These are phyloP conservation scores for Vaccinium macrocarpon DNA, from an alignment of 148 eudicot genomes.

Conservation along the genomic window DNA sequence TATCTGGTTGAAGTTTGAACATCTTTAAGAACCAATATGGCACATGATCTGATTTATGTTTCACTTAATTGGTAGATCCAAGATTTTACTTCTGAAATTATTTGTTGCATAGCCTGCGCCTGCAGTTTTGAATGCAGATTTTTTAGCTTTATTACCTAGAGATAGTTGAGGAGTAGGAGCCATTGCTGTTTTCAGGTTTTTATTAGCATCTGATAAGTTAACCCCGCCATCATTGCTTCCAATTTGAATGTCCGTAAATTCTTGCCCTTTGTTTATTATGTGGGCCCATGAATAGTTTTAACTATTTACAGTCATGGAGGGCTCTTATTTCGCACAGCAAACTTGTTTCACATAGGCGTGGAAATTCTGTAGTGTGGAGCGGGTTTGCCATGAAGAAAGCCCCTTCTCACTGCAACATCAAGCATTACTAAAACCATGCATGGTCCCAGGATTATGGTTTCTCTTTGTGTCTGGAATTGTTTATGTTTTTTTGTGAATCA, in stretches of 20 bases:
- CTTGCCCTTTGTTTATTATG: not conserved
- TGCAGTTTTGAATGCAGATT: not conserved
- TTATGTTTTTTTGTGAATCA: not conserved
- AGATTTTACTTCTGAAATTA: not conserved
- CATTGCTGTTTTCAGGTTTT: not conserved
- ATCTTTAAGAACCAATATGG: conserved; percentile 3
- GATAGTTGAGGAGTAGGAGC: not conserved
- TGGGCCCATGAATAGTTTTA: not conserved
- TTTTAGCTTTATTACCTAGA: not conserved
- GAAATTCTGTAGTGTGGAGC: not conserved
- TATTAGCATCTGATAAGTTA: not conserved
- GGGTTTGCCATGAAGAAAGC: not conserved
- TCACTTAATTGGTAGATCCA: not conserved
- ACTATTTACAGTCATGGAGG: not conserved
- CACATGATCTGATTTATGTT: not conserved
- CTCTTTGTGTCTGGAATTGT: not conserved
- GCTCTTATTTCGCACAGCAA: not conserved
- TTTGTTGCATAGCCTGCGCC: not conserved
- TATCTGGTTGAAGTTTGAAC: not conserved
- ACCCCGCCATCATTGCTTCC: not conserved
- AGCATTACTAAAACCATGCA: not conserved
- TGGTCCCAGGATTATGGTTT: not conserved
- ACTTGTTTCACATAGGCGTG: not conserved
- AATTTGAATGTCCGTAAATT: not conserved
- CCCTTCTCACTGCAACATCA: not conserved